Evolutionary conservation across 805 yeast genomes (phyloP).

Genomic region (Teunomyces tritomae): DNA sequence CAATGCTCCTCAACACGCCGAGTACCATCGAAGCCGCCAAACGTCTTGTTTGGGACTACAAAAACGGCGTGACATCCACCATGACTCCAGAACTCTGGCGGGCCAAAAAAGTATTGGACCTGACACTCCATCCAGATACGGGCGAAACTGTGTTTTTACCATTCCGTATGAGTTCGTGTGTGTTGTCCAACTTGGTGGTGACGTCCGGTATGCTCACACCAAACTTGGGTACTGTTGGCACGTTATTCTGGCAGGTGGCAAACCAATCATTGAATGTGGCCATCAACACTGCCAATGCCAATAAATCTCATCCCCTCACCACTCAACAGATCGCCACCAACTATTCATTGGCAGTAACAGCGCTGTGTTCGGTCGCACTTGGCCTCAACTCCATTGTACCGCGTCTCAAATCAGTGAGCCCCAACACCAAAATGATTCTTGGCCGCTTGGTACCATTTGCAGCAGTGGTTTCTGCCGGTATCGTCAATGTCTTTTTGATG

Average conservation of each 20-base stretch:
- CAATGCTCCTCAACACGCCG: constrained; percentile 74
- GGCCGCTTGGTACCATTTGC: constrained; percentile 96
- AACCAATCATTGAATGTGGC: constrained; percentile 97
- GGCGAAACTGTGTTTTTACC: constrained; percentile 92
- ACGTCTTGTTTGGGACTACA: constrained; percentile 64
- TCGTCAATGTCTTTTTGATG: constrained; percentile 95
- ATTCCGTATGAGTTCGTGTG: constrained; percentile 96
- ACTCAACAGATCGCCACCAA: constrained; percentile 74
- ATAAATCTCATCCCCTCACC: constrained; percentile 88
- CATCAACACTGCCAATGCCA: constrained; percentile 92
- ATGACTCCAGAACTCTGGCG: constrained; percentile 86
- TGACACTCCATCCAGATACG: constrained; percentile 94
- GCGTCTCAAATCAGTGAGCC: constrained; percentile 63
- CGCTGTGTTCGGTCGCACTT: constrained; percentile 92
- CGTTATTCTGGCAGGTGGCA: constrained; percentile 96
- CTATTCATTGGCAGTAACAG: constrained; percentile 85
- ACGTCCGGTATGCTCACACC: constrained; percentile 99
- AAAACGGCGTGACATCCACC: constrained; percentile 58
- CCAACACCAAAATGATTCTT: constrained; percentile 66
- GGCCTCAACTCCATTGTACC: constrained; percentile 94
- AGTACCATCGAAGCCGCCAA: constrained; percentile 64
- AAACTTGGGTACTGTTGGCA: constrained; percentile 82
- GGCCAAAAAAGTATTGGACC: constrained; percentile 83
- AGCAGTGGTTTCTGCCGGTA: constrained; percentile 96
- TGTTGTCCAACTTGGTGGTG: constrained; percentile 86